Evolutionary conservation across 1,284 basidiomycete genomes (phyloP).

Genomic region (Wallemia ichthyophaga): DNA sequence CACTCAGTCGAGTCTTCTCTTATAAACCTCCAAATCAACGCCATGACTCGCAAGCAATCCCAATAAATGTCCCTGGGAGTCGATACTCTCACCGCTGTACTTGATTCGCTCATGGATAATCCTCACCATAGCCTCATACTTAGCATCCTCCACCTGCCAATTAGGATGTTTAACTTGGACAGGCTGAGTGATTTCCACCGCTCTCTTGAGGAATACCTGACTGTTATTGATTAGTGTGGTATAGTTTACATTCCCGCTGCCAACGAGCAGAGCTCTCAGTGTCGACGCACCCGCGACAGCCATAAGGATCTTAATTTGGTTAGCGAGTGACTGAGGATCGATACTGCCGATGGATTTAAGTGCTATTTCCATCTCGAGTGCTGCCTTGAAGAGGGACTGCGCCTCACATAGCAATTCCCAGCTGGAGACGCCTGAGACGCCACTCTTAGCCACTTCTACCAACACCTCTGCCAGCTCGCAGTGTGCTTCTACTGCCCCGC

Average conservation of each 20-base stretch:
- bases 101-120: background rate
- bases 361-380: background rate
- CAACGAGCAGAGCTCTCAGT: background rate
- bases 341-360: background rate
- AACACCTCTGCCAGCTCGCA: background rate
- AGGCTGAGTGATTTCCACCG: background rate
- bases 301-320: background rate
- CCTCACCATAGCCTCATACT: background rate
- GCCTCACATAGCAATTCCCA: background rate
- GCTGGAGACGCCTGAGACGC: background rate
- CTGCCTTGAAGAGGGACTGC: background rate
- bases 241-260: background rate
- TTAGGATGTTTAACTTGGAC: background rate
- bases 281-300: background rate
- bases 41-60: background rate
- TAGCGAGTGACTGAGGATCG: background rate
- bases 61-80: background rate
- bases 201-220: background rate
- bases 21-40: background rate
- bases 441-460: background rate
- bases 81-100: background rate
- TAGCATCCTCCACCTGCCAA: background rate
- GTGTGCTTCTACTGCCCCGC: background rate
- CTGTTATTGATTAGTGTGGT: background rate
- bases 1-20: background rate